Conservation (phyloP, 805 yeast genomes). For the Starmerella bombi region DNA sequence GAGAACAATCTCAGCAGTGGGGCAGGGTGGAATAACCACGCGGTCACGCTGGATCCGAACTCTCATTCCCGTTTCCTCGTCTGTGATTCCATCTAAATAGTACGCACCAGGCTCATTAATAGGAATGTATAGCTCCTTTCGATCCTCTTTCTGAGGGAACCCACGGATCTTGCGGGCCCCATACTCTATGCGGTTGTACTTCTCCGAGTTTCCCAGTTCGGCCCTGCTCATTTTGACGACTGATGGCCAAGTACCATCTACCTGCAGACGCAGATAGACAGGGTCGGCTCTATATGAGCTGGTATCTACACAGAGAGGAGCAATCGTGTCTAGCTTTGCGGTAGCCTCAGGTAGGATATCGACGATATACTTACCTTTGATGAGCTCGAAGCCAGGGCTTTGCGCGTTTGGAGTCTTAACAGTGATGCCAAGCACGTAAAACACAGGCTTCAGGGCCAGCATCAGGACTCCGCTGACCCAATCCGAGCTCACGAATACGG, state of each 20-base stretch:
- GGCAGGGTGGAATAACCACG: constrained; percentile 62
- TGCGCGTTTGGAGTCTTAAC: not conserved
- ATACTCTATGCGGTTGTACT: constrained; percentile 32
- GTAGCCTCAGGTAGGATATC: constrained; percentile 85
- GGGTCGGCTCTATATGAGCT: constrained; percentile 20
- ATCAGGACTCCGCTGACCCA: constrained; percentile 19
- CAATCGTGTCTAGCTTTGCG: constrained; percentile 52
- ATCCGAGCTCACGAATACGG: constrained; percentile 35
- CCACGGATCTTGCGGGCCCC: constrained; percentile 44
- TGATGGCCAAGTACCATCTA: constrained; percentile 65
- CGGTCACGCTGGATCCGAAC: constrained; percentile 33
- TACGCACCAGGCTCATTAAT: constrained; percentile 64
- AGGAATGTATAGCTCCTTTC: constrained; percentile 41
- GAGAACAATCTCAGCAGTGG: constrained; percentile 44
- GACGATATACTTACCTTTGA: constrained; percentile 65
- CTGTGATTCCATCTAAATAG: constrained; percentile 52
- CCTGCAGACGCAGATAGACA: constrained; percentile 52
- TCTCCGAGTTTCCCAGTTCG: constrained; percentile 4
- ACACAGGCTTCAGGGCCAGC: constrained; percentile 8
- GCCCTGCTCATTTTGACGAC: constrained; percentile 40
- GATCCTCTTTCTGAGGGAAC: constrained; percentile 9
- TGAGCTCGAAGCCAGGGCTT: constrained; percentile 1
- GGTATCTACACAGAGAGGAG: constrained; percentile 40
- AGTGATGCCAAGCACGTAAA: not conserved
- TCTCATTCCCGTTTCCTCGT: constrained; percentile 43